Evolutionary conservation across 805 yeast species (phyloP).

Genomic region (Zygosaccharomyces lentus): DNA sequence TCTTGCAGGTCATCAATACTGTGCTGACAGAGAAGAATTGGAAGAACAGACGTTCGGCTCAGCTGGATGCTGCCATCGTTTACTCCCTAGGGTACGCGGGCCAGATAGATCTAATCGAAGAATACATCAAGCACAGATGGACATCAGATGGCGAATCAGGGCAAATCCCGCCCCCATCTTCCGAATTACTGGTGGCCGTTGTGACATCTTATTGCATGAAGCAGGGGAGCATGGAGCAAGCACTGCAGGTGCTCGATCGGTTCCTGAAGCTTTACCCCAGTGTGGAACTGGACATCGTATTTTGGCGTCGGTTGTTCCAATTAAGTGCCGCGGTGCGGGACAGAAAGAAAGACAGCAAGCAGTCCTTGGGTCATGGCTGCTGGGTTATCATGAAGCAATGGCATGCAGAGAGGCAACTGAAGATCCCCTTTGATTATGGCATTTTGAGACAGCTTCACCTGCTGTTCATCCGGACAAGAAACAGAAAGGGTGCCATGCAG

Average conservation of each 20-base stretch:
- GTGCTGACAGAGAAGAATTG: constrained; percentile 11
- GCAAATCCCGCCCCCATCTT: constrained; percentile 14
- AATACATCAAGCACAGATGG: constrained; percentile 22
- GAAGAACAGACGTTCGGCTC: constrained; percentile 9
- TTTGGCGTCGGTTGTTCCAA: constrained; percentile 28
- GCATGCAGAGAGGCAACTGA: constrained; percentile 14
- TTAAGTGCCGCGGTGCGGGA: constrained; percentile 20
- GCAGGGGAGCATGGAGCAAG: constrained; percentile 15
- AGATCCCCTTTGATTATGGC: constrained; percentile 20
- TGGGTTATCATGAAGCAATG: constrained; percentile 27
- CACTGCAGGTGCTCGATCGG: constrained; percentile 17
- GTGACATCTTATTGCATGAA: constrained; percentile 20
- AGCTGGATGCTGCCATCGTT: constrained; percentile 24
- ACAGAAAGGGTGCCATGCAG: constrained; percentile 19
- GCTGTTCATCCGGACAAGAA: constrained; percentile 15
- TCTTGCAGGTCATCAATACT: constrained; percentile 15
- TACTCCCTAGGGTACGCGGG: constrained; percentile 26
- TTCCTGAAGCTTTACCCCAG: constrained; percentile 22
- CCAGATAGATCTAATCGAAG: constrained; percentile 17
- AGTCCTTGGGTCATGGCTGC: constrained; percentile 16
- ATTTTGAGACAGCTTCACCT: constrained; percentile 17
- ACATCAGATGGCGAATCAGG: constrained; percentile 6
- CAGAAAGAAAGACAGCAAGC: constrained; percentile 15
- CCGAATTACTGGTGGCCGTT: constrained; percentile 22
- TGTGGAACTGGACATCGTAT: constrained; percentile 17